phyloP scores from a whole-genome alignment of 2,329 filamentous ascomycete species.

The Diaporthe humulicola region DNA sequence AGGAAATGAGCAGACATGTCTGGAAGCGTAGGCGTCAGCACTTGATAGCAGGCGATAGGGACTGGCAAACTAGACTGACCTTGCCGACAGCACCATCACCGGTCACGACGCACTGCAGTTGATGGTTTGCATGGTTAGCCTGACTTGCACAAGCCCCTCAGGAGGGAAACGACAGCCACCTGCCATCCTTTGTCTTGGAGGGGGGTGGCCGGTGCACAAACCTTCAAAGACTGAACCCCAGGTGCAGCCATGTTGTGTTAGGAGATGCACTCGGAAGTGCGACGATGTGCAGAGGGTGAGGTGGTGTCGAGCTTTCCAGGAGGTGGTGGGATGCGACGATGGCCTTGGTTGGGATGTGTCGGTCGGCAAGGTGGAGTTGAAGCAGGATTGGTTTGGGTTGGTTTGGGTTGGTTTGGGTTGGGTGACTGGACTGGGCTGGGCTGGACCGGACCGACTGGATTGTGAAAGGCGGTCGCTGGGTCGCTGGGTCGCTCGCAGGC shows the following conservation, averaged over 20 bases:
- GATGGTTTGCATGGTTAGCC: constrained; percentile 50
- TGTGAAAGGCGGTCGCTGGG: constrained; percentile 30
- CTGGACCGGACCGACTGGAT: constrained; percentile 16
- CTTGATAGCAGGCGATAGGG: constrained; percentile 43
- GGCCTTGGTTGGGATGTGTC: constrained; percentile 31
- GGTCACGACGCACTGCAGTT: constrained; percentile 90
- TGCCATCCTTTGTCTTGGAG: not conserved
- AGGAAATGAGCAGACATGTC: constrained; percentile 99
- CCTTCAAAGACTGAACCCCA: constrained; percentile 93
- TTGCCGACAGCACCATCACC: constrained; percentile 99
- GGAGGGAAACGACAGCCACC: constrained; percentile 16
- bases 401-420: constrained; percentile 10
- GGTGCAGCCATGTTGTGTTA: constrained; percentile 80
- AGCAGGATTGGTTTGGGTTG: constrained; percentile 29
- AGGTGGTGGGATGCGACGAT: constrained; percentile 24
- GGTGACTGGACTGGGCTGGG: constrained; percentile 9
- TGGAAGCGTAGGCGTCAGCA: constrained; percentile 52
- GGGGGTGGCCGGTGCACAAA: constrained; percentile 55
- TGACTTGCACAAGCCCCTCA: constrained; percentile 38
- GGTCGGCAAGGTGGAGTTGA: constrained; percentile 23
- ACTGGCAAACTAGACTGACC: constrained; percentile 64
- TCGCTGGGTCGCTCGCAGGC: not conserved
- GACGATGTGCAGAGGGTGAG: constrained; percentile 13
- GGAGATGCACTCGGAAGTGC: constrained; percentile 30
- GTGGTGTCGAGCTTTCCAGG: constrained; percentile 33